Evolutionary conservation across 768 basidiomycete species (phyloP), one percentile per base, ranked within the genome.

Genomic region (Clavaria fumosa): DNA sequence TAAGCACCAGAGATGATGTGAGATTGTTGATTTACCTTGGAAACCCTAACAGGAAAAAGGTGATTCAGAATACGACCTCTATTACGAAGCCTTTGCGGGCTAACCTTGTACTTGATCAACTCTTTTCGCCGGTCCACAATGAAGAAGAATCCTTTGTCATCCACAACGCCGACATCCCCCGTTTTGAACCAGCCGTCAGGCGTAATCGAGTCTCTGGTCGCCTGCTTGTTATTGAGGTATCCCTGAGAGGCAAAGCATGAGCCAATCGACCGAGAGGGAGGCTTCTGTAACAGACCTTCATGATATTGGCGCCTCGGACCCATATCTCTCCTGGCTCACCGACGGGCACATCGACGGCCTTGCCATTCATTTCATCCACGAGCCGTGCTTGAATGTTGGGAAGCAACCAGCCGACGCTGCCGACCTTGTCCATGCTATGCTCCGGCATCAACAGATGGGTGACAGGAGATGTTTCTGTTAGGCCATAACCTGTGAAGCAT

Each of bases 141-240:
- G 42, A 57, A 62, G 48, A 66, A 74, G 46, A 62, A 72, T 0
- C 78, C 79, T 3, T 78, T 66, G n/a, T 52, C 47, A 41, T 78
- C 72, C 10, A 63, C 51, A n/a, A 64, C 42, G 2, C 62, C 67
- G 14, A 83, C 60, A 49, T 84, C 81, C 0, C 81, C 78, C 1
- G 80, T 81, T 59, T 71, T 75, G 54, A 77, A 69, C 76, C 77
- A 84, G 2, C 71, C 66, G 27, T 75, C 72, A 0, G 54, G 45
- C 0, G 72, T 75, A 45, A 81, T 69, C 1, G 71, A 53, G 15
- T 64, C 58, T 14, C 50, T 47, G 2, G 78, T 82, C 1, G 78
- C 75, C n/a, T 55, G 53, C 1, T 57, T 54, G 40, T 83, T 78
- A 43, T 67, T 67, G 45, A 72, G 53, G 49, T 82, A 81, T 2